Conservation (phyloP, 2,329 filamentous ascomycete genomes). For the Ramularia collo-cygni region DNA sequence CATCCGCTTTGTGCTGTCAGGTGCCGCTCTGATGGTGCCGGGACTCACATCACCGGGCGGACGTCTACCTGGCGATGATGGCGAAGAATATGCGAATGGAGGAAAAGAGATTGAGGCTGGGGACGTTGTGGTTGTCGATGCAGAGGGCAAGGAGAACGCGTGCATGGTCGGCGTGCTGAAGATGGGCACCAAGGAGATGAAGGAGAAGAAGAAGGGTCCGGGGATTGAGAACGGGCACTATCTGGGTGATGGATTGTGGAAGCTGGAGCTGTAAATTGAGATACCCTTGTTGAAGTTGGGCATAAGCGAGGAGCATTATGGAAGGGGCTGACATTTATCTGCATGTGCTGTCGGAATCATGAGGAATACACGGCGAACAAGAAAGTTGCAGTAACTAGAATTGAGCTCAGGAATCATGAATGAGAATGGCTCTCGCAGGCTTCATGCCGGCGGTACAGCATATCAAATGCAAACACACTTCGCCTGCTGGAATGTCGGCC, state of each 20-base stretch:
- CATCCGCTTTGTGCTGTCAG: conserved; percentile 90
- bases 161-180: conserved; percentile 82
- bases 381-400: no score
- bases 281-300: no score
- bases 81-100: conserved; percentile 40
- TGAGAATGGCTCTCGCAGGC: no score
- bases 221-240: conserved; percentile 93
- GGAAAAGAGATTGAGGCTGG: conserved; percentile 69
- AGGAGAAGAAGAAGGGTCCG: conserved; percentile 87
- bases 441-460: no score
- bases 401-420: no score
- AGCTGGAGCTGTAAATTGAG: conserved; percentile 39
- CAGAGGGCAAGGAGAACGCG: conserved; percentile 88
- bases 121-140: conserved; percentile 78
- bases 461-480: no score
- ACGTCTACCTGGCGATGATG: conserved; percentile 55
- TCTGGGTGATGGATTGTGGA: conserved; percentile 91
- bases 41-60: conserved; percentile 82
- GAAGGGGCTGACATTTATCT: no score
- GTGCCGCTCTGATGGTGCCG: conserved; percentile 92
- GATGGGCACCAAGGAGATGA: conserved; percentile 82
- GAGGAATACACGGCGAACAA: no score
- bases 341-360: no score
- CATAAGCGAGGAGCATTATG: no score
- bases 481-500: no score